phyloP scores from a whole-genome alignment of 2,329 filamentous ascomycete genomes.

The Elsinoe ampelina region DNA sequence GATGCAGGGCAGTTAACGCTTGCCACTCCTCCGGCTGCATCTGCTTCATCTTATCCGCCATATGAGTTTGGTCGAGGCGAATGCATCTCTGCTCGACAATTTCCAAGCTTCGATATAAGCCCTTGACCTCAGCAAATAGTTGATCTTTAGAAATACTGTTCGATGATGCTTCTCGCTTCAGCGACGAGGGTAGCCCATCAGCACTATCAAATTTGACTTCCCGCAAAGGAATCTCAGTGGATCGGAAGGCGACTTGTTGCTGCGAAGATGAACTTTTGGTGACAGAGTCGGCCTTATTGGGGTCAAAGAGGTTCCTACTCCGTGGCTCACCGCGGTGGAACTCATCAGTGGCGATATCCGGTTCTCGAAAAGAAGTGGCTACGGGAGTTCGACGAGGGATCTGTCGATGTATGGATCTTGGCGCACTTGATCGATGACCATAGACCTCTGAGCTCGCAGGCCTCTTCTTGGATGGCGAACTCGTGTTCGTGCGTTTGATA shows the following conservation, averaged over 20 bases:
- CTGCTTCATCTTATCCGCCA: slow-evolving; percentile 37
- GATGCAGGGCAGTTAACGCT: slow-evolving; percentile 69
- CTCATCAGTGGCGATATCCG: background rate
- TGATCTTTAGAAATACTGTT: slow-evolving; percentile 61
- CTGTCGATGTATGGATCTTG: background rate
- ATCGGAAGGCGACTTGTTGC: slow-evolving; percentile 25
- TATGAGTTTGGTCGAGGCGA: slow-evolving; percentile 62
- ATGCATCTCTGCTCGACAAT: slow-evolving; percentile 86
- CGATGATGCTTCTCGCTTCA: slow-evolving; percentile 1
- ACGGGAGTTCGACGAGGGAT: background rate
- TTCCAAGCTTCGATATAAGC: slow-evolving; percentile 71
- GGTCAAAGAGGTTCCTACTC: background rate
- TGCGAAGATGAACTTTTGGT: background rate
- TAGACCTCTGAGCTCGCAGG: slow-evolving; percentile 9
- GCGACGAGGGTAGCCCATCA: background rate
- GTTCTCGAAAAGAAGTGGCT: background rate
- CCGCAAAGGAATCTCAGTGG: slow-evolving; percentile 48
- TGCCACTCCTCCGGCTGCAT: slow-evolving; percentile 56
- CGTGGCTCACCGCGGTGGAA: background rate
- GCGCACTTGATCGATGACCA: background rate
- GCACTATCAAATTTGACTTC: slow-evolving; percentile 2
- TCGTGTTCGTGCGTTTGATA: background rate
- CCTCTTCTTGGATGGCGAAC: slow-evolving; percentile 12
- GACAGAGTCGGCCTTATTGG: background rate
- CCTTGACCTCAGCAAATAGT: slow-evolving; percentile 69